Base-by-base conservation (phyloP, 2,329 filamentous ascomycete species). In the Aspergillus hortae region DNA sequence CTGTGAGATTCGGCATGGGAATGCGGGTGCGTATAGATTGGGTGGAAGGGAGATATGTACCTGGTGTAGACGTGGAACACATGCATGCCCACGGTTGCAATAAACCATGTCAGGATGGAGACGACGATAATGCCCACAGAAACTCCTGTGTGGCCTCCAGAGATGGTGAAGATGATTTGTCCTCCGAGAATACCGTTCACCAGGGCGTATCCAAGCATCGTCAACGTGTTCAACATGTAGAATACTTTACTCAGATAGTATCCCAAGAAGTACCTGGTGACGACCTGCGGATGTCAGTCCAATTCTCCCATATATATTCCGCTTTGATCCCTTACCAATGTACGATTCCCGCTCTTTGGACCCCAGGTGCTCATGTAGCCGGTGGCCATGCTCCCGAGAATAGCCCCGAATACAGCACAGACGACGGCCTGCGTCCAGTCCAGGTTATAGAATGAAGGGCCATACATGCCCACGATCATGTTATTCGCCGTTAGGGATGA, bases 21-120 rank as follows among this genome's bases (percentile, higher is more conserved):
- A 17, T 17, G 15, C 15, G 15, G 38, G 15, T 38, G 6, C 6
- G 35, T 27, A 27, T 42, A 17, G 17, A 21, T 44, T 23, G 32
- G 32, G 15, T 12, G 27, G 33, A 33, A 15, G 21, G 14, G n/a
- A n/a, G 30, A 21, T n/a, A 42, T 25, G 27, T 45, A 50, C 48
- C 71, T 62, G 50, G 74, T 70, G 56, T 74, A 75, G 43, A 67
- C 55, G 46, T 74, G 69, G 52, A 76, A 70, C n/a, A 72, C 53
- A 4, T 61, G 61, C 62, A 73, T 72, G 38, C 70, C 70, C 49
- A 72, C 69, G 30, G 62, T 59, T 14, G 69, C 67, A 50, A 72
- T 64, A 1, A 61, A 51, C 62, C 63, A 67, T 35, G 65, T 70
- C 2, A 60, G 51, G n/a, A 66, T 45, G 10, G 69, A 65, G 32